Evolutionary conservation across 805 yeast genomes (phyloP), one percentile per base, ranked within the genome.

Genomic region (Sugiyamaella chiloensis): DNA sequence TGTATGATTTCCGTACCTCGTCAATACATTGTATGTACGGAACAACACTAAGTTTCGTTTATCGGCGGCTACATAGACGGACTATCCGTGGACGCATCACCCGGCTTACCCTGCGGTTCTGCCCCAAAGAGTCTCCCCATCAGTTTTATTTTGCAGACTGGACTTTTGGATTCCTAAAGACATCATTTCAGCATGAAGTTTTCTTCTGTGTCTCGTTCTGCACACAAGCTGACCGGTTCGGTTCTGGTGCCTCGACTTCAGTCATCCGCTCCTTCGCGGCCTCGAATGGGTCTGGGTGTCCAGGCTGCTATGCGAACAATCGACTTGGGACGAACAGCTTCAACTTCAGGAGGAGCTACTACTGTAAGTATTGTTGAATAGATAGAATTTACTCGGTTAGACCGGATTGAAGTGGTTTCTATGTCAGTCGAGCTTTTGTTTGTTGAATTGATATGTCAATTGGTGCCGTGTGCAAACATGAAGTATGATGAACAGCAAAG

Each of bases 231-330:
- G 30, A 36, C 36, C 26, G 30, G 42, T 23, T 43, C 46, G 16
- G 43, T 44, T 20, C 41, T 44, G 37, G 35, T 37, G 40, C 47
- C 47, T 27, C 24, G 34, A 8, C 12, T 32, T 23, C 30, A 27
- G n/a, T 8, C 47, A 8, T 26, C 31, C 11, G 41, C 27, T 26
- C 14, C 50, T 36, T 45, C 51, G 24, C 36, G 47, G 29, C 45
- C 53, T 27, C 54, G 47, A 36, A 39, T 37, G 24, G 44, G 36
- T 42, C 35, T 37, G 16, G 47, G 48, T 47, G 26, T 54, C 51
- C 56, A 52, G 44, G 62, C 66, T 14, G 63, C 65, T 29, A 44
- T 62, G 53, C 55, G 63, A 50, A 60, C 61, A 48, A 44, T 59
- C 43, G 64, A 59, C 47, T 48, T 57, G 26, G 35, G 43, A 16